Evolutionary conservation across 176 grass and related monocot genomes (phyloP).

Genomic region (Poa pratensis): DNA sequence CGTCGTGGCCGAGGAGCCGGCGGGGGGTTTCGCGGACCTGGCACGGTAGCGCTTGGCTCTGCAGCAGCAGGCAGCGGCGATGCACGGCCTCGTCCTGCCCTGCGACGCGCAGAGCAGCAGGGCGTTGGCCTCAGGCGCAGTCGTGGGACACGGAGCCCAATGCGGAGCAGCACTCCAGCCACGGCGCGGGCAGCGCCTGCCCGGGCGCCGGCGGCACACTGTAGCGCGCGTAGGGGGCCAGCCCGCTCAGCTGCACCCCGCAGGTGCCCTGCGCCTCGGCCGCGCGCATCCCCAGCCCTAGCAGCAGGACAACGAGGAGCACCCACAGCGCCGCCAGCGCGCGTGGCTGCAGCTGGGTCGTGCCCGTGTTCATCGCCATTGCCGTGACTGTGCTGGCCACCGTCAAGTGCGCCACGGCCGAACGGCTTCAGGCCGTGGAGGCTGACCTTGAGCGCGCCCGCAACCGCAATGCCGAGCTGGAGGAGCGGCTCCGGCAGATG

Average conservation of each 20-base stretch:
- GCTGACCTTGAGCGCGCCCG: conserved; percentile 47
- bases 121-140: conserved; percentile 52
- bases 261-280: conserved; percentile 42
- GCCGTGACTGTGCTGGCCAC: conserved; percentile 30
- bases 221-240: conserved; percentile 64
- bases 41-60: no score
- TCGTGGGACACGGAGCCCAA: conserved; percentile 50
- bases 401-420: background rate
- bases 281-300: background rate
- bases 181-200: conserved; percentile 40
- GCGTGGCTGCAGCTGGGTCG: background rate
- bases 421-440: conserved; percentile 34
- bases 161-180: conserved; percentile 69
- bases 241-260: conserved; percentile 51
- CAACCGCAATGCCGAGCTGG: conserved; percentile 53
- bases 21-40: no score
- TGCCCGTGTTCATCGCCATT: background rate
- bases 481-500: conserved; percentile 46
- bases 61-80: no score
- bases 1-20: no score
- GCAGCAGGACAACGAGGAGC: background rate
- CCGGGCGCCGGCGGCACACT: conserved; percentile 56
- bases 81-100: no score
- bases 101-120: no score
- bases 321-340: conserved; percentile 4